These are phyloP conservation scores for Yarrowia bubula DNA, from an alignment of 805 yeast species.

Conservation along the genomic window DNA sequence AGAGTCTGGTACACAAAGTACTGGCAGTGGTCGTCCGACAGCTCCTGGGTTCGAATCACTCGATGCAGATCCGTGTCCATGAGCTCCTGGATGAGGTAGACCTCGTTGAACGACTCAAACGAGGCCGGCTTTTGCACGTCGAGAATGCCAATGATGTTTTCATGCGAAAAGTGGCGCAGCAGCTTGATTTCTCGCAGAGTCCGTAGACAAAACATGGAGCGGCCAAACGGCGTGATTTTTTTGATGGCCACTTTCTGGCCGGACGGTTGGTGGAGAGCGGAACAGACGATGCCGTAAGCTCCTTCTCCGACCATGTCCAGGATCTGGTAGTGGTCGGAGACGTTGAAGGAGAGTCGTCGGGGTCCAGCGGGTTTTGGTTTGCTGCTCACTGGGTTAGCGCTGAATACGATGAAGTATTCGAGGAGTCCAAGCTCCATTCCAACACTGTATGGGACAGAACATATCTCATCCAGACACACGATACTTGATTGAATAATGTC, in stretches of 20 bases:
- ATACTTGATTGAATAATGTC: too few relatives aligned
- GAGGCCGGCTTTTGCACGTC: constrained; percentile 84
- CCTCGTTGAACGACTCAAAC: constrained; percentile 77
- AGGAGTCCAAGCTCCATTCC: too few relatives aligned
- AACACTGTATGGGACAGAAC: too few relatives aligned
- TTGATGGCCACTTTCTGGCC: constrained; percentile 92
- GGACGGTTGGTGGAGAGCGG: constrained; percentile 83
- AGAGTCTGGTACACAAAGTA: constrained; percentile 89
- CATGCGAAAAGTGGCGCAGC: constrained; percentile 86
- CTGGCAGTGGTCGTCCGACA: constrained; percentile 91
- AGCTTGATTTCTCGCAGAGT: constrained; percentile 88
- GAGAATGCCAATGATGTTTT: constrained; percentile 83
- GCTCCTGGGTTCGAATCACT: constrained; percentile 82
- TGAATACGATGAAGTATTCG: neutral
- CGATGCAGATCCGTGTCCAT: constrained; percentile 99
- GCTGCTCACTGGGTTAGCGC: constrained; percentile 7
- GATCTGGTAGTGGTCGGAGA: constrained; percentile 82
- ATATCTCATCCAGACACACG: too few relatives aligned
- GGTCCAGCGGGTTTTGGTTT: constrained; percentile 27
- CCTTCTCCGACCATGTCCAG: constrained; percentile 90
- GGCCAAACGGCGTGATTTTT: constrained; percentile 87
- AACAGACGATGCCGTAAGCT: constrained; percentile 90
- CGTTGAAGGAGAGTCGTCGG: constrained; percentile 65
- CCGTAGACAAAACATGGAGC: constrained; percentile 82
- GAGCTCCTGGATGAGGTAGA: constrained; percentile 74